Percentiles rank a stretch among this genome's conserved stretches.
Conservation (phyloP, 305 asterid genomes). For the Striga hermonthica region DNA sequence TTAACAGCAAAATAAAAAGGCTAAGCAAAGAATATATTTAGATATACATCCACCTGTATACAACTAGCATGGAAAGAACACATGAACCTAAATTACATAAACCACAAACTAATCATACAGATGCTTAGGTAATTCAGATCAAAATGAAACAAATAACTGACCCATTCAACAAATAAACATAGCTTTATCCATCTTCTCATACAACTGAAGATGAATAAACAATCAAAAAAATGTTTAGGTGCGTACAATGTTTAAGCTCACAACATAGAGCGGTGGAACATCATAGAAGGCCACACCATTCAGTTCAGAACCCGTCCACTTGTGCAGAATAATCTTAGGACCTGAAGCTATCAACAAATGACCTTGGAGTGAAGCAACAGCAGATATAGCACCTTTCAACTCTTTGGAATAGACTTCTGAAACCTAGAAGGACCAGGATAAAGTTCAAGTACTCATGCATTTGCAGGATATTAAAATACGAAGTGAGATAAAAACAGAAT, state of each 20-base stretch:
- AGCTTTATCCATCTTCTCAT: conserved; percentile 3
- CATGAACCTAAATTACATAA: not conserved
- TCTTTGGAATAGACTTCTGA: conserved; percentile 87
- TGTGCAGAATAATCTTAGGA: conserved; percentile 87
- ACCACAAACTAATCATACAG: not conserved
- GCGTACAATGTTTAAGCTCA: conserved; percentile 95
- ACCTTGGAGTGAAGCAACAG: conserved; percentile 94
- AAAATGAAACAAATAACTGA: conserved; percentile 2
- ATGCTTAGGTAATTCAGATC: conserved; percentile 8
- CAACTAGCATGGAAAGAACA: not conserved
- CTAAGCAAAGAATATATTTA: too few species aligned
- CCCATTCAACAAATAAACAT: not conserved
- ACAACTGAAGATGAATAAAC: conserved; percentile 21
- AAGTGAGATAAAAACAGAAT: conserved; percentile 19
- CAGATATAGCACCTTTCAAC: conserved; percentile 98
- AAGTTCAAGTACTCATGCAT: conserved; percentile 23
- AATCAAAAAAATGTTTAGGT: conserved; percentile 18
- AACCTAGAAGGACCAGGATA: conserved; percentile 51
- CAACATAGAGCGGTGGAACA: conserved; percentile 93
- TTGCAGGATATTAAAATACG: conserved; percentile 11
- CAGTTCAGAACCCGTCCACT: conserved; percentile 96
- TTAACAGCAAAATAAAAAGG: too few species aligned
- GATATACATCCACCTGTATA: not conserved
- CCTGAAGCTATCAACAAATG: conserved; percentile 92
- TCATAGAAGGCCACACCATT: conserved; percentile 89